Conservation (phyloP, 2,329 filamentous ascomycete genomes). For the Colletotrichum sp. region DNA sequence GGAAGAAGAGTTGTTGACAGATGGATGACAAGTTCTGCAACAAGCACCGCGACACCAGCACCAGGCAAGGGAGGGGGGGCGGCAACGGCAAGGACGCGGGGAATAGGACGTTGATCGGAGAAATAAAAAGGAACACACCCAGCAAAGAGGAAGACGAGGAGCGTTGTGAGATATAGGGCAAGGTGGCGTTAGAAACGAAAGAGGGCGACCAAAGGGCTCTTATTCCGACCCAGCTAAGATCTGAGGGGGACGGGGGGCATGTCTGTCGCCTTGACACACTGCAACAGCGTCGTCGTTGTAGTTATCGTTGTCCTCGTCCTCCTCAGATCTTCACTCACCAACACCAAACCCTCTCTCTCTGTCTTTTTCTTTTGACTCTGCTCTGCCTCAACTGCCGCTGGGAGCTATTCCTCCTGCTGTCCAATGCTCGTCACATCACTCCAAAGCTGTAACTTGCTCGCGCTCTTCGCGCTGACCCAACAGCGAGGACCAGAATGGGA, state of each 20-base stretch:
- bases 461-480: background rate
- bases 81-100: background rate
- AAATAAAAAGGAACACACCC: background rate
- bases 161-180: background rate
- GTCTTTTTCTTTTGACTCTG: background rate
- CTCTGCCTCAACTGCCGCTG: background rate
- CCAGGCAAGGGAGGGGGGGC: background rate
- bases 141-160: background rate
- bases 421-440: background rate
- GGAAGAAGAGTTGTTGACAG: background rate
- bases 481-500: background rate
- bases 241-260: background rate
- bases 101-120: background rate
- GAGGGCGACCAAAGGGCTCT: background rate
- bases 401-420: background rate
- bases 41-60: background rate
- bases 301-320: background rate
- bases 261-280: background rate
- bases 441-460: background rate
- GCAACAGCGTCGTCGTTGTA: background rate
- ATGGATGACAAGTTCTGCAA: background rate
- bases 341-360: background rate
- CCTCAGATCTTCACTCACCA: background rate
- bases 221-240: background rate
- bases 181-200: slow-evolving; percentile 5